A percentile compares a stretch with the other conserved stretches of the same genome.
phyloP scores from a whole-genome alignment of 306 rosid genomes.

The Inga laurina region DNA sequence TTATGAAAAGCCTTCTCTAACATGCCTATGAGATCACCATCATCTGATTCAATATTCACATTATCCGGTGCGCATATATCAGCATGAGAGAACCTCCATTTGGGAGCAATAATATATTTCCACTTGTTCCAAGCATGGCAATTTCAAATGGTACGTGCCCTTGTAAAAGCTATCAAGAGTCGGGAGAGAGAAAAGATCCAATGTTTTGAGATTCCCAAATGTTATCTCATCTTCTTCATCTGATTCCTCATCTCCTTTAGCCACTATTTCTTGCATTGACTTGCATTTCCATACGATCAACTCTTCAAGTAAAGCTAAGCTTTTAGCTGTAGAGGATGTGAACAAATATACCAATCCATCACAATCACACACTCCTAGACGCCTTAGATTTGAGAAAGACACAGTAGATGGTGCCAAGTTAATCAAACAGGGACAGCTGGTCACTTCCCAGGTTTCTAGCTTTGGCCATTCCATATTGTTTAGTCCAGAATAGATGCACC shows the following conservation, averaged over 20 bases:
- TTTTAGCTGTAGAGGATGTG: background rate
- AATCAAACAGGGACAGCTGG: no score
- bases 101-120: background rate
- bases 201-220: no score
- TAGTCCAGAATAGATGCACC: background rate
- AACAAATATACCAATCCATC: background rate
- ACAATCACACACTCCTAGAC: background rate
- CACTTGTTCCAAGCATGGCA: background rate
- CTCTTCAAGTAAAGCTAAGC: background rate
- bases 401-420: background rate
- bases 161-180: background rate
- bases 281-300: background rate
- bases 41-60: background rate
- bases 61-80: background rate
- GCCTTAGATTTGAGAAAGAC: background rate
- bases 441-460: background rate
- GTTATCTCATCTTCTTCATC: background rate
- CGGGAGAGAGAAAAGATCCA: no score
- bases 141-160: background rate
- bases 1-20: background rate
- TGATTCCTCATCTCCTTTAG: no score
- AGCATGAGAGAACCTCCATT: background rate
- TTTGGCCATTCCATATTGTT: background rate
- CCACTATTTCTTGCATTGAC: no score
- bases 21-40: background rate